Evolutionary conservation across 2,329 filamentous ascomycete genomes (phyloP).

Genomic region (Hymenoscyphus salicellus): DNA sequence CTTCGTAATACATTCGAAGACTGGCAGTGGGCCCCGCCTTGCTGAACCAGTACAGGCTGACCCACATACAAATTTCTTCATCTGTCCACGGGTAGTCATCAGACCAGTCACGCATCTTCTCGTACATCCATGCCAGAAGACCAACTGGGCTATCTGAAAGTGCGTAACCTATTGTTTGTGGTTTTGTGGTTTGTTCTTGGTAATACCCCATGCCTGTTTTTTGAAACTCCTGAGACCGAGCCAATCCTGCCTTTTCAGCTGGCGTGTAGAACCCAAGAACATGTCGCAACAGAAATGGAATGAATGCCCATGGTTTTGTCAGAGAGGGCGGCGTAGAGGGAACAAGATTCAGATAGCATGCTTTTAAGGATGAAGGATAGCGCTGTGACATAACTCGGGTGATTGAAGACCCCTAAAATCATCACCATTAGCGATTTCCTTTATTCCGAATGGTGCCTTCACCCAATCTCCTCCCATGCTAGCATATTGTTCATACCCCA

Average conservation of each 20-base stretch:
- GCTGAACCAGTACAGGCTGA: constrained; percentile 70
- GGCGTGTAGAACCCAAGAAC: constrained; percentile 51
- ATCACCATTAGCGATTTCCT: too few species aligned
- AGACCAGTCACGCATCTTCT: constrained; percentile 76
- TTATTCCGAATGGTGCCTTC: too few species aligned
- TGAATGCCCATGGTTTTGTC: too few species aligned
- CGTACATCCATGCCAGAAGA: constrained; percentile 74
- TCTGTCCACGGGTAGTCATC: constrained; percentile 71
- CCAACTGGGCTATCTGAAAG: constrained; percentile 68
- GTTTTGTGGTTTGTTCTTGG: constrained; percentile 61
- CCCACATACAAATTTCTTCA: constrained; percentile 73
- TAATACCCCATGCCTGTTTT: constrained; percentile 55
- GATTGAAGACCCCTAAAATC: too few species aligned
- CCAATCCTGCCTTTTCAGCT: constrained; percentile 45
- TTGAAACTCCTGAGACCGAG: constrained; percentile 46
- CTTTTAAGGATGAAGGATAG: constrained; percentile 57
- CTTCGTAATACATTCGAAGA: background rate
- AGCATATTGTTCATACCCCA: constrained; percentile 62
- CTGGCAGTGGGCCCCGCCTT: constrained; percentile 52
- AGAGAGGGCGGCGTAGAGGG: too few species aligned
- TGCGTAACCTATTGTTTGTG: constrained; percentile 68
- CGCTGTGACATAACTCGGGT: constrained; percentile 55
- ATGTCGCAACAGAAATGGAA: too few species aligned
- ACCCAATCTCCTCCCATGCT: constrained; percentile 68
- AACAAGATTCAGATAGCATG: too few species aligned